A percentile compares a stretch with the other conserved stretches of the same genome.
phyloP scores from a whole-genome alignment of 1,139 yeast genomes.

The Lodderomyces theae region DNA sequence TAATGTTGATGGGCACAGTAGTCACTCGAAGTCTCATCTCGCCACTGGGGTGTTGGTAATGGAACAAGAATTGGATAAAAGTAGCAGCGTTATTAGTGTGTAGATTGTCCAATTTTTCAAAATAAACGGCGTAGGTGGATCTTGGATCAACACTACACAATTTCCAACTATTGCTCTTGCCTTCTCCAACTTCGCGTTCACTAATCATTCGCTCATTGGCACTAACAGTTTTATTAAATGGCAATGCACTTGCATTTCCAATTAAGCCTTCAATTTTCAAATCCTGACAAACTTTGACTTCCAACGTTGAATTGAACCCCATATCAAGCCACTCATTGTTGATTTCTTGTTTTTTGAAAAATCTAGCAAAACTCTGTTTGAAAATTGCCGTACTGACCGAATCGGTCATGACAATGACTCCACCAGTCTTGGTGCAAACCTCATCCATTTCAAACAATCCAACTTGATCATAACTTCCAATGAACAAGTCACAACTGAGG shows the following conservation, averaged over 20 bases:
- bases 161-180: constrained; percentile 61
- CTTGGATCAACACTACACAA: constrained; percentile 54
- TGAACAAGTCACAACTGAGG: constrained; percentile 53
- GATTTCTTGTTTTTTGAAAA: constrained; percentile 34
- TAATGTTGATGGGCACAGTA: constrained; percentile 44
- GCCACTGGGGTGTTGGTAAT: constrained; percentile 62
- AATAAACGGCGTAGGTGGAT: constrained; percentile 56
- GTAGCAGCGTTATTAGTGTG: constrained; percentile 20
- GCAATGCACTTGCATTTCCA: constrained; percentile 53
- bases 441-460: constrained; percentile 67
- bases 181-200: constrained; percentile 42
- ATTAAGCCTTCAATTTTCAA: constrained; percentile 55
- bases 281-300: constrained; percentile 48
- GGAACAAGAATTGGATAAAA: constrained; percentile 68
- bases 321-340: constrained; percentile 40
- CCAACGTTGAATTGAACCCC: constrained; percentile 60
- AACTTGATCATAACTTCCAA: constrained; percentile 67
- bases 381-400: constrained; percentile 64
- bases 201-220: constrained; percentile 24
- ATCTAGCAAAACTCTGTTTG: constrained; percentile 58
- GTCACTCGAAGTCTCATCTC: constrained; percentile 48
- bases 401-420: constrained; percentile 59
- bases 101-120: constrained; percentile 47
- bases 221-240: constrained; percentile 22
- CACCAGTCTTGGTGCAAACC: constrained; percentile 58